phyloP scores from a whole-genome alignment of 1,284 basidiomycete genomes.

The Porogramme epimiltina region DNA sequence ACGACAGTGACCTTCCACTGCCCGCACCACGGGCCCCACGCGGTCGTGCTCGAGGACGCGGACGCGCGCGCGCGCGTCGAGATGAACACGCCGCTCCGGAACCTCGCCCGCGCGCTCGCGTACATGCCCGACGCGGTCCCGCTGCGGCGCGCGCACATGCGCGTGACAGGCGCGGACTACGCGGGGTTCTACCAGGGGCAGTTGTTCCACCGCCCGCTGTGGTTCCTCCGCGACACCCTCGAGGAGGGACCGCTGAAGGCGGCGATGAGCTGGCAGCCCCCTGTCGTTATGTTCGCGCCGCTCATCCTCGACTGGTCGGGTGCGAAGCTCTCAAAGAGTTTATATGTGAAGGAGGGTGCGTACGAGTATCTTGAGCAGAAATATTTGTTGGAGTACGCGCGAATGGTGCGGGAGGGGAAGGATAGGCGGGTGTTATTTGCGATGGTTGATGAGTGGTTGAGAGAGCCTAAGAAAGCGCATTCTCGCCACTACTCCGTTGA shows the following conservation, averaged over 20 bases:
- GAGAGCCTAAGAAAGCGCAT: slow-evolving; percentile 10
- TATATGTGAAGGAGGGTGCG: slow-evolving; percentile 30
- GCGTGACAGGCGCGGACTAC: slow-evolving; percentile 34
- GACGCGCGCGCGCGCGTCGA: slow-evolving; percentile 26
- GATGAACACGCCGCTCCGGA: slow-evolving; percentile 34
- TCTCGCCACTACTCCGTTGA: slow-evolving; percentile 22
- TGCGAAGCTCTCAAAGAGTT: slow-evolving; percentile 34
- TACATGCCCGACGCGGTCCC: slow-evolving; percentile 19
- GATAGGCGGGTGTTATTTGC: slow-evolving; percentile 21
- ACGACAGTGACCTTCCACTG: slow-evolving; percentile 27
- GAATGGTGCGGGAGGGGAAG: slow-evolving; percentile 24
- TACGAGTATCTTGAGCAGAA: slow-evolving; percentile 28
- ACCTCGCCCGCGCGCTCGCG: slow-evolving; percentile 29
- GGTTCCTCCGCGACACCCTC: slow-evolving; percentile 13
- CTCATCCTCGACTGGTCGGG: slow-evolving; percentile 35
- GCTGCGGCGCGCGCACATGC: slow-evolving; percentile 21
- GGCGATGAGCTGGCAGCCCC: no score
- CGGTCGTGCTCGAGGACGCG: slow-evolving; percentile 17
- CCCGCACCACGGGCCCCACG: slow-evolving; percentile 27
- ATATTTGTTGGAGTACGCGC: slow-evolving; percentile 23
- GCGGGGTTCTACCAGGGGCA: slow-evolving; percentile 31
- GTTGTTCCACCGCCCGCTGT: slow-evolving; percentile 27
- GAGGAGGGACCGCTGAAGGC: no score
- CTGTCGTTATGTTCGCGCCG: slow-evolving; percentile 27
- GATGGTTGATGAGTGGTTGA: slow-evolving; percentile 13